Evolutionary conservation across 805 yeast genomes (phyloP), one percentile per base, ranked within the genome.

Genomic region (Yamadazyma tumulicola): DNA sequence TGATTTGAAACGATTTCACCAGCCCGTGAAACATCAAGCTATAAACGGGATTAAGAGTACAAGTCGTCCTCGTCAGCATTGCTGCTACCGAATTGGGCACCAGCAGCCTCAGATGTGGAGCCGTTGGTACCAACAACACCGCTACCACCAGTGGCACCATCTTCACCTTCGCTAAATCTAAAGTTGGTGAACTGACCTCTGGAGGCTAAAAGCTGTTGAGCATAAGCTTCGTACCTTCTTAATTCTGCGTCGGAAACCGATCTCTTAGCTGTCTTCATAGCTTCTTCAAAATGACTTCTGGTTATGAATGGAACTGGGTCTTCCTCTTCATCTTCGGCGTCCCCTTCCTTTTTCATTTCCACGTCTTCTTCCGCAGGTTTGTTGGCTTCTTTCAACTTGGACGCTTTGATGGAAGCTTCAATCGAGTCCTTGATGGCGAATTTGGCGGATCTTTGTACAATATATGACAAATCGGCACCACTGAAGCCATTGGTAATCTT

Each of bases 211-310:
- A 93, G 74, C 67, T 91, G 96, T 66, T 91, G 96, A 33, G 96
- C 95, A 55, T 91, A 93, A 6, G 97, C 94, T 70, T 93, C 98
- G 62, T 93, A 93, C 67, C 98, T 89, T 68, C 99, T 93, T 56
- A 93, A 75, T 67, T 93, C 98, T 24, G 96, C 85, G 56, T 94
- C 97, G 26, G 94, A 81, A 31, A 93, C 99, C 37, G 97, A 89
- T 54, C 97, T 85, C 66, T 88, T 84, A 35, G 98, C 99, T 1
- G 97, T 88, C 80, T 91, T 89, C 99, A 93, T 93, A 30, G 99
- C 99, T 72, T 93, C 97, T 66, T 93, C 96, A 53, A 93, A 88
- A 62, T 93, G 99, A 34, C 81, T 82, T 57, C 83, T 85, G 19
- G 96, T 85, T 54, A 93, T 91, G 62, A 64, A 93, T 54, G 99